Conservation (phyloP, 2,329 filamentous ascomycete species). For the Paracoccidioides lutzii region DNA sequence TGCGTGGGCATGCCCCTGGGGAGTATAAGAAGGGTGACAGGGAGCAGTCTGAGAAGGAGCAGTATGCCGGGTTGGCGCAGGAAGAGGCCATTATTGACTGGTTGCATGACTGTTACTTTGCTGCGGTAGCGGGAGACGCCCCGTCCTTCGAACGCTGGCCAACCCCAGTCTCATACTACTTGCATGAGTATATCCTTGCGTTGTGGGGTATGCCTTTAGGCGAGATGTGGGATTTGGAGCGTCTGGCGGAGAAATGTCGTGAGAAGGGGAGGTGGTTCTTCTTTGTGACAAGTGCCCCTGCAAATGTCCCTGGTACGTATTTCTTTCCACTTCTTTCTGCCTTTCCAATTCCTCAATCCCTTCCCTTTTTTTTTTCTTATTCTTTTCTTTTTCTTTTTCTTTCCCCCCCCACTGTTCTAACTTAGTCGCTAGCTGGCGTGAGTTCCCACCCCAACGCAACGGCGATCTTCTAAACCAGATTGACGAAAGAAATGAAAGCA, state of each 20-base stretch:
- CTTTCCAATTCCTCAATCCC: not conserved
- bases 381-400: not conserved
- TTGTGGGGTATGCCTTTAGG: conserved; percentile 35
- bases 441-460: conserved; percentile 19
- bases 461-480: conserved; percentile 17
- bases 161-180: conserved; percentile 25
- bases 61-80: conserved; percentile 40
- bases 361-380: not conserved
- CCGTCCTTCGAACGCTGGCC: conserved; percentile 53
- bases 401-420: conserved; percentile 1
- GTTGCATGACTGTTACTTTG: conserved; percentile 57
- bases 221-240: conserved; percentile 35
- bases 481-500: not conserved
- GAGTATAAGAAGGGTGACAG: conserved; percentile 21
- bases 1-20: conserved; percentile 11
- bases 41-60: conserved; percentile 19
- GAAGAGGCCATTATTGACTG: conserved; percentile 47
- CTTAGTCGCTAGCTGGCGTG: conserved; percentile 12
- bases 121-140: conserved; percentile 51
- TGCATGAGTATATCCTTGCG: conserved; percentile 31
- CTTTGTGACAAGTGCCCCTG: conserved; percentile 32
- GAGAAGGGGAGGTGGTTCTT: conserved; percentile 27
- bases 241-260: conserved; percentile 23
- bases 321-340: not conserved
- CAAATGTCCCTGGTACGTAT: conserved; percentile 28